These are phyloP conservation scores for Cinnamomum micranthum DNA, from an alignment of 164 flowering plant species.

Conservation along the genomic window DNA sequence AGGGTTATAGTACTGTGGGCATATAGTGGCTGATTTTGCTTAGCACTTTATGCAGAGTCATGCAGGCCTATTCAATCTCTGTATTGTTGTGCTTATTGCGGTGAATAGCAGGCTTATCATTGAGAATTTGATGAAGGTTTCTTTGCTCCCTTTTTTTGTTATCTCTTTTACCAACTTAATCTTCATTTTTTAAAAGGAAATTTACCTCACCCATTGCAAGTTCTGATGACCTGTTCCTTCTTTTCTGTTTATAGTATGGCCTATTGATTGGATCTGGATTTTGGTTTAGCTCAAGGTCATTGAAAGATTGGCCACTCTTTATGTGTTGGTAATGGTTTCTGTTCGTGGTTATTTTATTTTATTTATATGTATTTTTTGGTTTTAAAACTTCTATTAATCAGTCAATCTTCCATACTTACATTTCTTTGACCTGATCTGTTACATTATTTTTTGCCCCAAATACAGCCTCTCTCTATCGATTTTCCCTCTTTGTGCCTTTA, in stretches of 20 bases:
- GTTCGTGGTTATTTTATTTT: neutral
- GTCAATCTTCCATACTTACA: neutral
- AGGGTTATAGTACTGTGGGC: too few relatives aligned
- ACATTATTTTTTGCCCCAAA: conserved; percentile 4
- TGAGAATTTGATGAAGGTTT: conserved; percentile 95
- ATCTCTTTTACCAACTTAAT: neutral
- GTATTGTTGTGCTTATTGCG: conserved; percentile 90
- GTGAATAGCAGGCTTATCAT: conserved; percentile 94
- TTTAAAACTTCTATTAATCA: neutral
- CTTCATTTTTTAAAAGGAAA: neutral
- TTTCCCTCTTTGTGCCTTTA: conserved; percentile 70
- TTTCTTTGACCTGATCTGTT: conserved; percentile 2
- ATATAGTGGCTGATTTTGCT: neutral
- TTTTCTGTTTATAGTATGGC: conserved; percentile 72
- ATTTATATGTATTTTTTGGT: neutral
- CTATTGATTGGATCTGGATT: conserved; percentile 74
- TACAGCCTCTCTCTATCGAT: conserved; percentile 74
- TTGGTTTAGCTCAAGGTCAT: conserved; percentile 85
- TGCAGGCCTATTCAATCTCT: conserved; percentile 93
- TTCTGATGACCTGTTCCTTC: conserved; percentile 5
- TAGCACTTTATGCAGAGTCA: conserved; percentile 66
- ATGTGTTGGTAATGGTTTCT: conserved; percentile 79
- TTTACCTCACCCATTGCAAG: neutral
- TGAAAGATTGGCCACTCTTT: conserved; percentile 93
- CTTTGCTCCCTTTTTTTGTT: conserved; percentile 14